Evolutionary conservation across 2,329 filamentous ascomycete genomes (phyloP).

Genomic region (Acrodontium crateriforme): DNA sequence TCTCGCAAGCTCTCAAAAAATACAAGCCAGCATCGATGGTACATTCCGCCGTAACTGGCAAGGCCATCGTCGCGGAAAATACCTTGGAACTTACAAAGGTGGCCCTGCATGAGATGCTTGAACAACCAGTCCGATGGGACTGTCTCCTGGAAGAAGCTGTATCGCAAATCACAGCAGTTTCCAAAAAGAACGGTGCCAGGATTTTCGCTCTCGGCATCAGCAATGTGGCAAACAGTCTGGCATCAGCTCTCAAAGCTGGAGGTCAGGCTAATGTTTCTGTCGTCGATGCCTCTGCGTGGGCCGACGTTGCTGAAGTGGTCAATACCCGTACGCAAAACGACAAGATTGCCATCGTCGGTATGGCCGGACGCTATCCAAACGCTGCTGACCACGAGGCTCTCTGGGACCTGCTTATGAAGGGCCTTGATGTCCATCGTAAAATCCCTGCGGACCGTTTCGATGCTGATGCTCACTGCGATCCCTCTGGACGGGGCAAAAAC

Average conservation of each 20-base stretch:
- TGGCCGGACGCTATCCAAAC: conserved; percentile 64
- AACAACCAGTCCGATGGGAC: conserved; percentile 36
- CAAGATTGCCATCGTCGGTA: conserved; percentile 76
- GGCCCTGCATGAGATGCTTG: conserved; percentile 32
- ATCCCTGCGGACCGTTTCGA: conserved; percentile 62
- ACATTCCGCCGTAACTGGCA: conserved; percentile 34
- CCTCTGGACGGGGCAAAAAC: conserved; percentile 59
- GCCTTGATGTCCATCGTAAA: conserved; percentile 57
- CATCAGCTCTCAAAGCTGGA: conserved; percentile 39
- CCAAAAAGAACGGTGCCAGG: conserved; percentile 27
- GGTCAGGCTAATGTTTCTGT: conserved; percentile 31
- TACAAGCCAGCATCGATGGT: conserved; percentile 30
- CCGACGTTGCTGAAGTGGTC: conserved; percentile 14
- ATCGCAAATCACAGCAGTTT: conserved; percentile 31
- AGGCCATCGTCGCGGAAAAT: conserved; percentile 31
- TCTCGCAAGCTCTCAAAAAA: conserved; percentile 27
- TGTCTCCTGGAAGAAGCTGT: conserved; percentile 34
- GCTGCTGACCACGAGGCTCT: conserved; percentile 57
- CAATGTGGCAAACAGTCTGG: conserved; percentile 41
- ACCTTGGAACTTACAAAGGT: conserved; percentile 32
- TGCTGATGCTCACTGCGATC: conserved; percentile 55
- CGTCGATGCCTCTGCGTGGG: conserved; percentile 34
- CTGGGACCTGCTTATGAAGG: conserved; percentile 62
- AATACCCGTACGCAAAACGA: conserved; percentile 39
- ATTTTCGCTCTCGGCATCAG: conserved; percentile 38